Evolutionary conservation across 768 basidiomycete species (phyloP), one percentile per base, ranked within the genome.

Genomic region (Asterophora parasitica): DNA sequence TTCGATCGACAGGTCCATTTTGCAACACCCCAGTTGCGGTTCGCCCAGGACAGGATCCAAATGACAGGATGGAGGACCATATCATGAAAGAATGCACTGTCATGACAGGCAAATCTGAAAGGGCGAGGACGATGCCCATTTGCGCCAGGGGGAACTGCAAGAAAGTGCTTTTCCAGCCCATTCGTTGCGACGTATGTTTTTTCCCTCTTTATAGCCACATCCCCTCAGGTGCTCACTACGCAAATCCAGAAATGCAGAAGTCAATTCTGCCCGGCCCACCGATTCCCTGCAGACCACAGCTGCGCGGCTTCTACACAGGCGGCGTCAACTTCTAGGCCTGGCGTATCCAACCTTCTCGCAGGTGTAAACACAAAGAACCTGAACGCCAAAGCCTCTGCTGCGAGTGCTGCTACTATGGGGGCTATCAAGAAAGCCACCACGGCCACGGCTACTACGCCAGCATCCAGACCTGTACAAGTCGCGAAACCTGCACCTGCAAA

Each of bases 41-140:
- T 42, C 80, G 78, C n/a, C 80, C 75, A 0, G 84, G 85, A 20
- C 81, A 88, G 61, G 86, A 92, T 57, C 87, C 89, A 9, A 92
- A 92, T 55, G 65, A 80, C 34, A 77, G 82, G 40, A 90, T 93
- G 85, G 88, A 92, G 55, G 66, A 69, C 0, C 90, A 92, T 61
- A 76, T 93, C 53, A 69, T 60, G 17, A 71, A 58, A 0, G 82
- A 83, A 37, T 92, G 89, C 57, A 74, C 76, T 10, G 81, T 81
- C 30, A 80, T 83, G 69, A 85, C 81, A 0, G 88, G 87, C 6
- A 80, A 73, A 60, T 64, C 74, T 15, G 53, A 57, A 17, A 73
- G 70, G 47, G 50, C 65, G 30, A 73, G 65, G 50, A 70, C 78
- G 13, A 70, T 70, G 49, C 87, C 83, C 0, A 62, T 73, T 19